Evolutionary conservation across 306 rosid species (phyloP).

Genomic region (Oemleria cerasiformis): DNA sequence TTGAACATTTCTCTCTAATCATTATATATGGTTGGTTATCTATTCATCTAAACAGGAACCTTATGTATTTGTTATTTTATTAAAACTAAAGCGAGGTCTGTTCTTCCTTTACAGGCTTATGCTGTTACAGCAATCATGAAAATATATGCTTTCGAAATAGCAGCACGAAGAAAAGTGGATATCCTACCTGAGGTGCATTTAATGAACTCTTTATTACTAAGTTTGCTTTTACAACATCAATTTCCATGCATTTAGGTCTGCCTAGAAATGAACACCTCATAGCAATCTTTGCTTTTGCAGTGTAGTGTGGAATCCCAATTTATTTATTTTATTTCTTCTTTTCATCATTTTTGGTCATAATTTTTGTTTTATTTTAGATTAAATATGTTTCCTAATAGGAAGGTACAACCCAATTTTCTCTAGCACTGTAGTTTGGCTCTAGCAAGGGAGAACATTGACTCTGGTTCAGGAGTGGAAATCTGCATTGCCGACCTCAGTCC

Average conservation of each 20-base stretch:
- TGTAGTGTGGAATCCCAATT: neutral
- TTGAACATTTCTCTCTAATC: neutral
- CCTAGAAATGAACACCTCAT: neutral
- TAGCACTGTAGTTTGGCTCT: neutral
- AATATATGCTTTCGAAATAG: conserved; percentile 76
- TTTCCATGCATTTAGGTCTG: neutral
- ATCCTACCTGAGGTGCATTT: conserved; percentile 76
- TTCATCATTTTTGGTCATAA: neutral
- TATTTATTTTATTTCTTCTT: neutral
- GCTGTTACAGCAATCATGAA: conserved; percentile 85
- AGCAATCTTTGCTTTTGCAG: neutral
- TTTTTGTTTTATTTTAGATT: neutral
- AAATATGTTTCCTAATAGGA: neutral
- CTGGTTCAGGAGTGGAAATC: too few relatives aligned
- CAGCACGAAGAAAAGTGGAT: conserved; percentile 72
- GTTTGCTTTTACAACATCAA: neutral
- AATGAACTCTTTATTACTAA: neutral
- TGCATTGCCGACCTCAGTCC: too few relatives aligned
- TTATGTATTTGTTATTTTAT: neutral
- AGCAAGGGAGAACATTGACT: too few relatives aligned
- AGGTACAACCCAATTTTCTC: neutral
- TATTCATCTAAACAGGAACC: neutral
- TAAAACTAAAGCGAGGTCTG: neutral
- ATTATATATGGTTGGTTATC: neutral
- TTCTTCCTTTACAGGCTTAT: conserved; percentile 57